Evolutionary conservation across 163 green algal species (phyloP), one percentile per base, ranked within the genome.

Genomic region (Botryococcus braunii): DNA sequence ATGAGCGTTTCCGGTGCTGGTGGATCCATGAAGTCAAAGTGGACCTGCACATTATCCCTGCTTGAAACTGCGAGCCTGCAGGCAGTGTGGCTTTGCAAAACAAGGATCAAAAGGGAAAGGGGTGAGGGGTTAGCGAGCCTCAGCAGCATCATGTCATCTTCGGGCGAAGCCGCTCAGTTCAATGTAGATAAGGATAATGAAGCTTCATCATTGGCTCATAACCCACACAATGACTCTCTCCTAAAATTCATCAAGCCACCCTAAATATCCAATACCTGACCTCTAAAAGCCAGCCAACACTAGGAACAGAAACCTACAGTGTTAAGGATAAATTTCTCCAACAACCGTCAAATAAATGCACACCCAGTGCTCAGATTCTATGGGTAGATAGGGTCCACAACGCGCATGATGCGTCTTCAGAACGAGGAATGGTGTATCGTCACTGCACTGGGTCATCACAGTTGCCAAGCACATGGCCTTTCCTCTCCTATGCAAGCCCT

Each of bases 1-100:
- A 99, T 99, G 11, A 99, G 88, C 23, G 94, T 99, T 79, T 99
- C 94, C n/a, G 94, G 94, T 0, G 94, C 94, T 35, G 94, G 94
- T 7, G 94, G 94, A 79, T 99, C 94, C 94, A 99, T 98, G 85
- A 99, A 99, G 83, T 99, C 94, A 85, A 99, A 99, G 79, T 99
- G 94, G 31, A 99, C 90, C 89, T 96, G 79, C 49, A 35, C 57
- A 65, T 65, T 11, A 32, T 13, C 29, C 5, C 6, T 11, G 31
- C 29, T 65, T 65, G 29, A 41, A 7, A 35, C 29, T 62, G 11
- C 17, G n/a, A n/a, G n/a, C n/a, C n/a, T n/a, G n/a, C n/a, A n/a
- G 46, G 46, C 17, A 60, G 35, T 6, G 2, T 31, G 35, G 4
- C 4, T 38, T 31, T 38, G 4, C 21, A 6, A 32, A 61, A 21